Evolutionary conservation across 306 rosid species (phyloP).

Genomic region (Citrullus mucosospermus): DNA sequence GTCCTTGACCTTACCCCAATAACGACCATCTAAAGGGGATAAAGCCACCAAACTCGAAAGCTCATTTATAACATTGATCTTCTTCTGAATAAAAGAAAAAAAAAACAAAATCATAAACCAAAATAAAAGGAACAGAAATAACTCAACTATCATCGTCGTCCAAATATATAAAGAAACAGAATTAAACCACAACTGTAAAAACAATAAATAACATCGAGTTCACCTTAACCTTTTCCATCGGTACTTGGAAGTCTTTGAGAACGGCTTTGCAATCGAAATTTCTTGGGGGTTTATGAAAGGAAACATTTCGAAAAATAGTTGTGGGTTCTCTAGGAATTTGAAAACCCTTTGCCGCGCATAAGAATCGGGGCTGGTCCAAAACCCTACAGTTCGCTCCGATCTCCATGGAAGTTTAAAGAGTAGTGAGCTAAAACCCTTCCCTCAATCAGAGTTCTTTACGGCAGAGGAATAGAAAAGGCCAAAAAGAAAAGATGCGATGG

Average conservation of each 20-base stretch:
- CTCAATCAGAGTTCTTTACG: neutral
- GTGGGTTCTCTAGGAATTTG: neutral
- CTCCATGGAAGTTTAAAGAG: constrained; percentile 9
- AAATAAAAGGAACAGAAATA: neutral
- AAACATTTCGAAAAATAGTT: neutral
- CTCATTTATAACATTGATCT: constrained; percentile 14
- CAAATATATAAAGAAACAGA: neutral
- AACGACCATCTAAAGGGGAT: constrained; percentile 69
- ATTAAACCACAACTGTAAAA: neutral
- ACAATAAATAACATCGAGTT: neutral
- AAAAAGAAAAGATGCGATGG: too few species aligned
- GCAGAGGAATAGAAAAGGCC: too few species aligned
- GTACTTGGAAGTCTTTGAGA: neutral
- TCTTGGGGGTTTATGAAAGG: constrained; percentile 5
- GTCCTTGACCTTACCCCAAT: constrained; percentile 50
- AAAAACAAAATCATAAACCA: neutral
- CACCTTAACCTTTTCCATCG: constrained; percentile 11
- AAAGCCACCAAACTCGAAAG: constrained; percentile 46
- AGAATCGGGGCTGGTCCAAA: neutral
- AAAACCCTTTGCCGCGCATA: neutral
- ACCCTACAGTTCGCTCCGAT: constrained; percentile 10
- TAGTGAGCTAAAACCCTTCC: neutral
- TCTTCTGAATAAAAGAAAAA: neutral
- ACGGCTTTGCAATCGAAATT: constrained; percentile 21
- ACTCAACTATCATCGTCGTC: neutral